Percentiles rank a stretch among this genome's conserved stretches.
Evolutionary conservation across 345 rosid species (phyloP).

Genomic region (Syzygium grande): DNA sequence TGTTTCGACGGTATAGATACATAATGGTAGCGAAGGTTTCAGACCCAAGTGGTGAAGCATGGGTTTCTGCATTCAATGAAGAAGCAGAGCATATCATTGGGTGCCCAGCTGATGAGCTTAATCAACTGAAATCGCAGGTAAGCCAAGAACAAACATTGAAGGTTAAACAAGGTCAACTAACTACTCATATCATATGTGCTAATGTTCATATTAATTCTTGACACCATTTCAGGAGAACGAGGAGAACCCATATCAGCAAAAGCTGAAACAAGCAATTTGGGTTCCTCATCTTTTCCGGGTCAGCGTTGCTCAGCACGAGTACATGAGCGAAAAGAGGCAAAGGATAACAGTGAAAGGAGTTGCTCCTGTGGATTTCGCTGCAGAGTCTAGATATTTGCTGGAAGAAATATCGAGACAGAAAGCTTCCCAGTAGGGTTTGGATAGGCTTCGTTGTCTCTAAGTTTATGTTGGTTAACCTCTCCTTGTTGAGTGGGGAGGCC

Average conservation of each 20-base stretch:
- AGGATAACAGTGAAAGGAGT: slow-evolving; percentile 69
- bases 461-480: neutral
- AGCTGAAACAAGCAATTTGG: slow-evolving; percentile 82
- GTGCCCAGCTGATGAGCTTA: slow-evolving; percentile 81
- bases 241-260: slow-evolving; percentile 40
- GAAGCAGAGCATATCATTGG: slow-evolving; percentile 75
- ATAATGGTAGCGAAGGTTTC: slow-evolving; percentile 61
- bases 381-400: slow-evolving; percentile 62
- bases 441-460: neutral
- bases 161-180: neutral
- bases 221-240: slow-evolving; percentile 37
- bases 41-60: slow-evolving; percentile 78
- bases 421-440: slow-evolving; percentile 3
- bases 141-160: neutral
- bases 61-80: slow-evolving; percentile 70
- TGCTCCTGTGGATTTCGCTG: slow-evolving; percentile 68
- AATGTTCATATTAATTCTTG: neutral
- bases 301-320: slow-evolving; percentile 67
- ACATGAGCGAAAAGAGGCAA: slow-evolving; percentile 82
- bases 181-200: neutral
- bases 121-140: slow-evolving; percentile 63
- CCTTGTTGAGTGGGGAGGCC: neutral
- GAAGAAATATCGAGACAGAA: slow-evolving; percentile 66
- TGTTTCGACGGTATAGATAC: slow-evolving; percentile 29
- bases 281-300: slow-evolving; percentile 60